Evolutionary conservation across 306 rosid genomes (phyloP).

Genomic region (Ammopiptanthus mongolicus): DNA sequence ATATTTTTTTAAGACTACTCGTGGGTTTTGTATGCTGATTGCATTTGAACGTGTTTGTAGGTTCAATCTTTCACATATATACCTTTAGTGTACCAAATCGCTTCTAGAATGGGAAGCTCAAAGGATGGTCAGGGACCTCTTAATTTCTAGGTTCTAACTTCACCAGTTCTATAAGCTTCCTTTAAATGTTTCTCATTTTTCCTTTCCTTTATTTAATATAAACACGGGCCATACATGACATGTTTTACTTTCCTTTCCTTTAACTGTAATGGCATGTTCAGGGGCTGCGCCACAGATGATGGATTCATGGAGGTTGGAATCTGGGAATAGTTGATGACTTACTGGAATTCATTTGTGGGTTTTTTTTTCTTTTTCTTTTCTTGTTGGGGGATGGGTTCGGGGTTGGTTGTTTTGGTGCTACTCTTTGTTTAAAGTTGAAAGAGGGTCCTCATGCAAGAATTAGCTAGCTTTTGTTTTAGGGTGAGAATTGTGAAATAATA

Average conservation of each 20-base stretch:
- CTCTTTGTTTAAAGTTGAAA: not conserved
- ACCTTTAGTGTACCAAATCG: slow-evolving; percentile 89
- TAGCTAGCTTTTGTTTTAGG: not conserved
- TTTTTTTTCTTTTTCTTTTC: not conserved
- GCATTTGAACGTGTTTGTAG: slow-evolving; percentile 37
- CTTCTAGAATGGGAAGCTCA: slow-evolving; percentile 93
- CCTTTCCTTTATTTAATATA: not conserved
- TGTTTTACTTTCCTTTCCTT: too few relatives aligned
- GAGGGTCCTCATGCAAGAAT: not conserved
- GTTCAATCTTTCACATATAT: slow-evolving; percentile 90
- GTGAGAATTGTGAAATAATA: slow-evolving; percentile 22
- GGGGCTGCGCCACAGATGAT: slow-evolving; percentile 75
- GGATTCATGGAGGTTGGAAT: slow-evolving; percentile 95
- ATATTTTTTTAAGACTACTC: not conserved
- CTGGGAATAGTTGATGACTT: slow-evolving; percentile 47
- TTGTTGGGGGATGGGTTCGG: not conserved
- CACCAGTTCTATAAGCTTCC: not conserved
- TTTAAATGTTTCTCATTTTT: not conserved
- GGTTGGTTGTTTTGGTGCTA: slow-evolving; percentile 12
- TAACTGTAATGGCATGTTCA: slow-evolving; percentile 83
- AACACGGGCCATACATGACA: slow-evolving; percentile 44
- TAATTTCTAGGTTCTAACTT: slow-evolving; percentile 69
- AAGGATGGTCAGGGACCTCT: slow-evolving; percentile 68
- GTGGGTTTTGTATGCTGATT: slow-evolving; percentile 1
- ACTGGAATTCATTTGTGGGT: not conserved